phyloP scores from a whole-genome alignment of 441 rosid species.

The Pelargonium citronellum region DNA sequence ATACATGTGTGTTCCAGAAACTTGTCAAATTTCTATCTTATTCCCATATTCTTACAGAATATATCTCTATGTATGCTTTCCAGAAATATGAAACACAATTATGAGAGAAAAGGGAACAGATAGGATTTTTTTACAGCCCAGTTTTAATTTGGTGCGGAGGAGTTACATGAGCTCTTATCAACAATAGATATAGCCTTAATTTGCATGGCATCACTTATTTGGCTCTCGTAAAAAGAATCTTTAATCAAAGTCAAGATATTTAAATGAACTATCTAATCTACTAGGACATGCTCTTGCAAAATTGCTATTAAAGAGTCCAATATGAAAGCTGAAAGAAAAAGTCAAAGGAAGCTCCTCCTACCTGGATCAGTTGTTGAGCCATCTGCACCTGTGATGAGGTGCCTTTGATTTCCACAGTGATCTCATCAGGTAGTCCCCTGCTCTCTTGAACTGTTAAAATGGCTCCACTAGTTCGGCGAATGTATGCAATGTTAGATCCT shows the following conservation, averaged over 20 bases:
- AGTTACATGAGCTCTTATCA: background rate
- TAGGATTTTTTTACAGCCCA: background rate
- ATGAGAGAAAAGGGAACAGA: background rate
- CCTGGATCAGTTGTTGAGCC: slow-evolving; percentile 61
- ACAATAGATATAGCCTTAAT: background rate
- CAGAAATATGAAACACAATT: background rate
- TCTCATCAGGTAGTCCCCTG: slow-evolving; percentile 51
- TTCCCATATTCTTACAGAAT: background rate
- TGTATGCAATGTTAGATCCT: slow-evolving; percentile 56
- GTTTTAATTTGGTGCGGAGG: background rate
- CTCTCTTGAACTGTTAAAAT: slow-evolving; percentile 57
- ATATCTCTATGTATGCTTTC: background rate
- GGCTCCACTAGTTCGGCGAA: slow-evolving; percentile 58
- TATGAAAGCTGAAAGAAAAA: background rate
- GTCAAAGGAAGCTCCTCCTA: slow-evolving; percentile 22
- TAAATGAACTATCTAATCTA: background rate
- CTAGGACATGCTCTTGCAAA: background rate
- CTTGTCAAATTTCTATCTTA: background rate
- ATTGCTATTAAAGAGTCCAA: background rate
- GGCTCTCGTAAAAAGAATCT: background rate
- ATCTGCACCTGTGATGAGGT: slow-evolving; percentile 57
- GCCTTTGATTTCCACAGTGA: slow-evolving; percentile 65
- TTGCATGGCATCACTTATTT: background rate
- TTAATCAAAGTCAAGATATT: background rate
- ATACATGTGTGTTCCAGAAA: background rate